Percentiles rank a stretch among this genome's conserved stretches.
Evolutionary conservation across 164 flowering plant genomes (phyloP).

Genomic region (Vitis vinifera): ASM3070453v1 NC_081820.1:16408001-16408500

Average conservation of each 20-base stretch:
- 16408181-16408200: constrained; percentile 11
- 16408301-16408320: constrained; percentile 97
- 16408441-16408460: constrained; percentile 97
- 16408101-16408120: constrained; percentile 99
- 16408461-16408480: constrained; percentile 93
- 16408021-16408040: constrained; percentile 82
- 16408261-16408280: constrained; percentile 99
- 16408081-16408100: constrained; percentile 94
- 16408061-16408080: constrained; percentile 96
- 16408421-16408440: constrained; percentile 87
- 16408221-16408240: constrained; percentile 99
- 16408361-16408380: background rate
- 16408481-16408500: constrained; percentile 91
- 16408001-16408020: constrained; percentile 57
- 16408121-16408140: constrained; percentile 2
- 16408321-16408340: constrained; percentile 44
- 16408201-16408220: constrained; percentile 99
- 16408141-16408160: background rate
- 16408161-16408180: background rate
- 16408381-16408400: background rate
- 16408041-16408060: constrained; percentile 93
- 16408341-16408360: background rate
- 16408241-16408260: constrained; percentile 92
- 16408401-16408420: constrained; percentile 7
- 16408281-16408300: constrained; percentile 97